Base-by-base conservation (phyloP, 106 monocot species). In the Phalaenopsis equestris region DNA sequence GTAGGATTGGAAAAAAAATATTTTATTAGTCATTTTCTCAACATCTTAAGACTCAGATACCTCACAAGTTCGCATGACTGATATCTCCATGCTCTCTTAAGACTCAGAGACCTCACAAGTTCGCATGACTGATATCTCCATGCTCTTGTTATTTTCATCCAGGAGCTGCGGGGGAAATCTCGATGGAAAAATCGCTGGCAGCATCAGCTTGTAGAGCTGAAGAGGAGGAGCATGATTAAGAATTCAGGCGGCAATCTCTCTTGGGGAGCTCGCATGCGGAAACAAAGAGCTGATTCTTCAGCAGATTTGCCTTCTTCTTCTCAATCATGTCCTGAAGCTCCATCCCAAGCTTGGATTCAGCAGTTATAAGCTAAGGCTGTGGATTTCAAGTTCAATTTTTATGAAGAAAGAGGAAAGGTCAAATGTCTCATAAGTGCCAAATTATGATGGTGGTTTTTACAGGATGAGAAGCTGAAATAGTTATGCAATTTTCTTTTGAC, bases 241-340 rank as follows among this genome's bases (percentile, higher is more conserved):
- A 85, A 83, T 72, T 86, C 88, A n/a, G 84, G 57, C 5, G 87
- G 76, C 5, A 86, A 76, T 41, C 79, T 97, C 11, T 97, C 97
- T 21, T 94, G 97, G 97, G 97, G 89, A 77, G 94, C 89, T 74
- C 85, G 90, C 30, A 94, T 98, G 92, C 87, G 97, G 58, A 84
- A 80, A 46, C 78, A 84, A 84, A 81, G 85, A 37, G 81, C 70
- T 15, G 81, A 82, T 81, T 79, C 83, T 74, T 84, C 79, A 41
- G 39, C 73, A 41, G 16, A 73, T 74, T 74, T 43, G 74, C 6
- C 74, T 70, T 61, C 61, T 52, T 52, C 52, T 45, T 30, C 30
- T 30, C 30, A 47, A 47, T 6, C 47, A 47, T 47, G 19, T 30
- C 57, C 19, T 57, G 57, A 67, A 19, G 67, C 67, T 58, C 16